phyloP scores from a whole-genome alignment of 495 filamentous ascomycete genomes.

The Talaromyces nanjingensis region DNA sequence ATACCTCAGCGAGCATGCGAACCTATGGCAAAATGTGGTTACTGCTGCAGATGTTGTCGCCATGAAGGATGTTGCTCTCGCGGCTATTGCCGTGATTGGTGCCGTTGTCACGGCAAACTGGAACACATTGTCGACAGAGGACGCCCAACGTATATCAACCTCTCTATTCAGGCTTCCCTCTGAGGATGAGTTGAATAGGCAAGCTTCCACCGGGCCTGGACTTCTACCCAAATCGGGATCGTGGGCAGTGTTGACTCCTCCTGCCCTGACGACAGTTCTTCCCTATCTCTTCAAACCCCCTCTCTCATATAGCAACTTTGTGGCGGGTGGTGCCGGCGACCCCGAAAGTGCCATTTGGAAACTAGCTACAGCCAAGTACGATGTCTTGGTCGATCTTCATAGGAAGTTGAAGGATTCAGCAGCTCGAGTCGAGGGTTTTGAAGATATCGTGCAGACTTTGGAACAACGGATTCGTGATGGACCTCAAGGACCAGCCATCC shows the following conservation, averaged over 20 bases:
- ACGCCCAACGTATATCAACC: slow-evolving; percentile 11
- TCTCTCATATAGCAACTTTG: slow-evolving; percentile 49
- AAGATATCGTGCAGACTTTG: slow-evolving; percentile 39
- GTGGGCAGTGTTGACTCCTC: slow-evolving; percentile 45
- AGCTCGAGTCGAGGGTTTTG: slow-evolving; percentile 27
- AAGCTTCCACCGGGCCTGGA: slow-evolving; percentile 31
- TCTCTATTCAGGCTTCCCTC: slow-evolving; percentile 35
- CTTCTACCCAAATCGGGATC: slow-evolving; percentile 39
- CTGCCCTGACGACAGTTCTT: slow-evolving; percentile 44
- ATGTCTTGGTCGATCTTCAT: slow-evolving; percentile 43
- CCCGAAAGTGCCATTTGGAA: slow-evolving; percentile 52
- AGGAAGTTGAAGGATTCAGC: slow-evolving; percentile 23
- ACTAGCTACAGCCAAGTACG: slow-evolving; percentile 53
- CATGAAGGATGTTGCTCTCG: slow-evolving; percentile 50
- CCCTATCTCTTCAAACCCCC: slow-evolving; percentile 56
- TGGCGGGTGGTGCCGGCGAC: slow-evolving; percentile 51
- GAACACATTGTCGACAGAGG: slow-evolving; percentile 27
- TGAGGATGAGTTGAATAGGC: slow-evolving; percentile 28
- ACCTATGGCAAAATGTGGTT: slow-evolving; percentile 47
- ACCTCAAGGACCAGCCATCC: slow-evolving; percentile 30
- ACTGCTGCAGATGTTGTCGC: slow-evolving; percentile 49
- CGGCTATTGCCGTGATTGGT: slow-evolving; percentile 47
- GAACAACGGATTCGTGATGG: slow-evolving; percentile 38
- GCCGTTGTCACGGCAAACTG: slow-evolving; percentile 51
- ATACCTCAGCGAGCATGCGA: slow-evolving; percentile 43